Evolutionary conservation across 352 stramenopile species (phyloP), one percentile per base, ranked within the genome.

Genomic region (Phytopythium montanum): DNA sequence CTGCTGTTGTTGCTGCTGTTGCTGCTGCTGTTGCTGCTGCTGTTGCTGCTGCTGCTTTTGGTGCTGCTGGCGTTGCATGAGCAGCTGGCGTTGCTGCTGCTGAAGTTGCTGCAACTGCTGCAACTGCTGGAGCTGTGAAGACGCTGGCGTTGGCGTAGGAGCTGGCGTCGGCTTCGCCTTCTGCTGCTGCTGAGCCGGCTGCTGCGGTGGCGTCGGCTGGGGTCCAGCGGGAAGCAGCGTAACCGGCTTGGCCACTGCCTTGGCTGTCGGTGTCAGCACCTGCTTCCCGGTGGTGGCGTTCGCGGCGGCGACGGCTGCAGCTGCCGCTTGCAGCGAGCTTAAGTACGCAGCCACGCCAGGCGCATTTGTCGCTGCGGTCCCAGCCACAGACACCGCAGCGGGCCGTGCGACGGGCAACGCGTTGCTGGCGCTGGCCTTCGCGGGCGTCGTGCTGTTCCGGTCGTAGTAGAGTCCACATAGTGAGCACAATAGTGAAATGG

Each of bases 41-140:
- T 12, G 25, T 25, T 55, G 49, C 31, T 55, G 50, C 29, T 44
- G 50, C 26, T 54, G 49, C 7, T 38, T 12, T 13, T 53, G 25
- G 2, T 50, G 2, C n/a, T 31, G 9, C n/a, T 29, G 36, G 3
- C n/a, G 36, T 18, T 50, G n/a, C 25, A 29, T n/a, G n/a, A 44
- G 18, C 1, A 23, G 21, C 23, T 33, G 38, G 3, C n/a, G 38
- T 23, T 51, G 21, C 26, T 25, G 48, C 29, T 66, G 60, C 36
- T 48, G 23, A 7, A 26, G 48, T 28, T 54, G 23, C n/a, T 54
- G 48, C 6, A 68, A 49, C 14, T 60, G 66, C 59, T 77, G 72
- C 50, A 70, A 68, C 29, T 77, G 70, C 57, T 74, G 66, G 21
- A 71, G 66, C n/a, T 75, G 70, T 51, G n/a, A n/a, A n/a, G n/a